A percentile compares a stretch with the other conserved stretches of the same genome.
phyloP scores from a whole-genome alignment of 1,284 basidiomycete genomes.

The Ceratobasidium papillatum region DNA sequence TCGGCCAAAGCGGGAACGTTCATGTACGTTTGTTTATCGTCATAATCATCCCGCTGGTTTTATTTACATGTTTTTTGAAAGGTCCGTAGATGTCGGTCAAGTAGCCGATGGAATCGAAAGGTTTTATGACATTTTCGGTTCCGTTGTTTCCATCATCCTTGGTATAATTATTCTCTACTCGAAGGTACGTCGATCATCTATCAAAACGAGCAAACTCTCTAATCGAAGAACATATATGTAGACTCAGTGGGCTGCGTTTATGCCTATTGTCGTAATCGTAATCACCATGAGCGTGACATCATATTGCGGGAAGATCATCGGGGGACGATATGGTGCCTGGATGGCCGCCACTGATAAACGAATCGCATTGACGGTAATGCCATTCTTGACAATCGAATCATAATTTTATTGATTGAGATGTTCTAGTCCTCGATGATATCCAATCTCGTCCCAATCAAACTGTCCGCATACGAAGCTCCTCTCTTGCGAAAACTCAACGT shows the following conservation, averaged over 20 bases:
- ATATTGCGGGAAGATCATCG: constrained; percentile 21
- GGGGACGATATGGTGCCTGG: constrained; percentile 46
- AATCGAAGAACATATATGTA: neutral
- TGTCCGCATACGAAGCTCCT: constrained; percentile 39
- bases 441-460: constrained; percentile 43
- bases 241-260: constrained; percentile 34
- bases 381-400: no score
- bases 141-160: constrained; percentile 45
- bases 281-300: constrained; percentile 23
- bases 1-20: constrained; percentile 40
- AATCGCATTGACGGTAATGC: constrained; percentile 47
- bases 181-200: no score
- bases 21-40: constrained; percentile 30
- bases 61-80: constrained; percentile 11
- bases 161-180: constrained; percentile 48
- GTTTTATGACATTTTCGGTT: constrained; percentile 48
- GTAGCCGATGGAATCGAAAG: constrained; percentile 47
- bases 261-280: constrained; percentile 16
- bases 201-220: no score
- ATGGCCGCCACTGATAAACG: constrained; percentile 47
- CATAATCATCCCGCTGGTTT: neutral
- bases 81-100: constrained; percentile 50
- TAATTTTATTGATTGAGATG: constrained; percentile 32
- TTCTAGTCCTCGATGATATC: constrained; percentile 32
- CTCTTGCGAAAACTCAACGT: constrained; percentile 6